Conservation (phyloP, 352 stramenopile genomes). For the Phytophthora sojae region DNA sequence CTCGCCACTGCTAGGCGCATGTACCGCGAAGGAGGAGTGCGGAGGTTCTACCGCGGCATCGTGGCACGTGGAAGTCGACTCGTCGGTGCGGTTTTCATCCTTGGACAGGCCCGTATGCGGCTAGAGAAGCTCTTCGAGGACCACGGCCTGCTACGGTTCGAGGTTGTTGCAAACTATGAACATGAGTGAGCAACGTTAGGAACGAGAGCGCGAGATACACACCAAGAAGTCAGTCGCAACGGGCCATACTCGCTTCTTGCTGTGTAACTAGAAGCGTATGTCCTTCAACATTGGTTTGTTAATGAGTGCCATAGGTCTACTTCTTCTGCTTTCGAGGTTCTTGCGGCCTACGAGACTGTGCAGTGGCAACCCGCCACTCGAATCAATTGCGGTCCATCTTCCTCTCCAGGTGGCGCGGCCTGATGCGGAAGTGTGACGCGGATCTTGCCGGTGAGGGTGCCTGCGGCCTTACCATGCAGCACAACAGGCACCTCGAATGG, state of each 20-base stretch:
- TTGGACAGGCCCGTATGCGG: constrained; percentile 71
- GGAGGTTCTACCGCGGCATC: constrained; percentile 74
- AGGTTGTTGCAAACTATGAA: constrained; percentile 20
- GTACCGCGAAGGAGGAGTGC: constrained; percentile 52
- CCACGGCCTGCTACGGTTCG: constrained; percentile 49
- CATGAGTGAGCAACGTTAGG: constrained; percentile 25
- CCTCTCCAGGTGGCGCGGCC: constrained; percentile 21
- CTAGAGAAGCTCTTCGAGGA: constrained; percentile 78
- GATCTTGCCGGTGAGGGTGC: constrained; percentile 59
- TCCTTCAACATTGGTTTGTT: constrained; percentile 20
- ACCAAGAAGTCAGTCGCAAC: constrained; percentile 3
- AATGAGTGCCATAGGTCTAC: constrained; percentile 9
- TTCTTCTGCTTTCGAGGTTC: constrained; percentile 4
- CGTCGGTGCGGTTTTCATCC: constrained; percentile 82
- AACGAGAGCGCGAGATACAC: neutral
- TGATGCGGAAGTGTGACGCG: constrained; percentile 71
- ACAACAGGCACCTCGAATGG: constrained; percentile 63
- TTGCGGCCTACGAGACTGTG: constrained; percentile 46
- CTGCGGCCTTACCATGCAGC: constrained; percentile 64
- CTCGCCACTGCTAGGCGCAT: constrained; percentile 53
- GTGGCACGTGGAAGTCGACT: constrained; percentile 74
- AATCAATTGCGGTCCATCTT: constrained; percentile 34
- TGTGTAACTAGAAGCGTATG: constrained; percentile 3
- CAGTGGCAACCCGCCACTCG: constrained; percentile 63
- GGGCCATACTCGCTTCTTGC: constrained; percentile 8